phyloP scores from a whole-genome alignment of 441 rosid genomes.

The Gossypium gossypioides region DNA sequence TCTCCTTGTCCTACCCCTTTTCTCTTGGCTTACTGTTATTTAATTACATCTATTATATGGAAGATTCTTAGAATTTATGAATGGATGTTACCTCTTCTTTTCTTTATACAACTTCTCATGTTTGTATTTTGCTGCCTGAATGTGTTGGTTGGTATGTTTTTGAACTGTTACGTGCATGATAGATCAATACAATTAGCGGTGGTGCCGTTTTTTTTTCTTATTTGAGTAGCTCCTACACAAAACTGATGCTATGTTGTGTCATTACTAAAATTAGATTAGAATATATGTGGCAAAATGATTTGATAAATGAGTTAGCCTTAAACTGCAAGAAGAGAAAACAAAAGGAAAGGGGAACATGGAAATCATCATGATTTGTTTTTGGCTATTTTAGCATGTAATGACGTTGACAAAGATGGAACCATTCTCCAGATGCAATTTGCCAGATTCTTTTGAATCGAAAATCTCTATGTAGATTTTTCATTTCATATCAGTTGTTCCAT shows the following conservation, averaged over 20 bases:
- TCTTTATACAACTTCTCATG: background rate
- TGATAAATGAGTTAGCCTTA: background rate
- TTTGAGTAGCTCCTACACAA: background rate
- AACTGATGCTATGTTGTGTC: background rate
- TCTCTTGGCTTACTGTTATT: background rate
- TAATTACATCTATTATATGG: background rate
- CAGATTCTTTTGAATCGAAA: background rate
- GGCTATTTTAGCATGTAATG: background rate
- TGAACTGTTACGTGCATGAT: background rate
- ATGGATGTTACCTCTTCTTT: background rate
- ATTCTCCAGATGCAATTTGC: background rate
- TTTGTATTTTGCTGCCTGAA: background rate
- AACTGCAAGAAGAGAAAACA: background rate
- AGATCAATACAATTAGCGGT: no score
- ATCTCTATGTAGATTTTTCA: background rate
- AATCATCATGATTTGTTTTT: background rate
- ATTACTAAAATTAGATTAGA: background rate
- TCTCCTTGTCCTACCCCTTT: conserved; percentile 1
- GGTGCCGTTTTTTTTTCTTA: background rate
- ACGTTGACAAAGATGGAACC: background rate
- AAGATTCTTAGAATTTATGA: background rate
- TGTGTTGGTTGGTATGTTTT: background rate
- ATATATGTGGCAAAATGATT: background rate
- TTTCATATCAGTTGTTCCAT: background rate
- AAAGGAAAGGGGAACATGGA: background rate